A percentile compares a stretch with the other conserved stretches of the same genome.
Evolutionary conservation across 2,329 filamentous ascomycete species (phyloP).

Genomic region (Cadophora gregata): DNA sequence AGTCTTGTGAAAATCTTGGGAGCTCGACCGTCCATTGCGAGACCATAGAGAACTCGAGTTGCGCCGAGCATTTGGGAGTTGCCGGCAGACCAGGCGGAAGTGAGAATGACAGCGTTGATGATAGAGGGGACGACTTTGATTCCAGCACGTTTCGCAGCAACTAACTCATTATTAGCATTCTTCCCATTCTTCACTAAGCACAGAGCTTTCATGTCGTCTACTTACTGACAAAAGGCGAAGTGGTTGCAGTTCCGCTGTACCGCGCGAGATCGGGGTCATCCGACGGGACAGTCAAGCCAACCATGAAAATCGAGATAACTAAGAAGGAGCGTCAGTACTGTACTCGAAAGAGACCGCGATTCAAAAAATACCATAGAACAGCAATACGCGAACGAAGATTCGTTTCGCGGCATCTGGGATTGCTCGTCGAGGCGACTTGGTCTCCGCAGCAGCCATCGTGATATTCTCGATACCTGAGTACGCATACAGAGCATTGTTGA

Average conservation of each 20-base stretch:
- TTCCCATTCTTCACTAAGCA: too few species aligned
- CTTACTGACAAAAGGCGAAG: conserved; percentile 66
- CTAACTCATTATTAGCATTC: not conserved
- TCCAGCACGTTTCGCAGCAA: conserved; percentile 73
- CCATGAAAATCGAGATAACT: conserved; percentile 49
- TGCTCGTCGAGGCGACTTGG: conserved; percentile 55
- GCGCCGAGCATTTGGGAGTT: conserved; percentile 69
- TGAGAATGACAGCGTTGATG: conserved; percentile 79
- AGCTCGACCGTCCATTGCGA: conserved; percentile 61
- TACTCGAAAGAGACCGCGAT: not conserved
- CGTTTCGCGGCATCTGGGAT: conserved; percentile 58
- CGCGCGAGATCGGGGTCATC: conserved; percentile 53
- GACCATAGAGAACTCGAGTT: conserved; percentile 63
- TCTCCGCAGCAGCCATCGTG: conserved; percentile 61
- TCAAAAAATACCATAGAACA: conserved; percentile 52
- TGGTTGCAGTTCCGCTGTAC: conserved; percentile 51
- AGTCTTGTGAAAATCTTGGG: conserved; percentile 60
- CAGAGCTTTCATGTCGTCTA: not conserved
- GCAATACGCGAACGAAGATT: conserved; percentile 60
- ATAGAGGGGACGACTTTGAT: conserved; percentile 73
- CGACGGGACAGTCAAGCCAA: conserved; percentile 64
- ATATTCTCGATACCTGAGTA: conserved; percentile 55
- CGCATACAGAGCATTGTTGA: conserved; percentile 53
- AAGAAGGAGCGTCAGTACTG: not conserved
- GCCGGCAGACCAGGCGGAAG: conserved; percentile 71